A percentile compares a stretch with the other conserved stretches of the same genome.
phyloP scores from a whole-genome alignment of 2,329 filamentous ascomycete genomes.

The Aaosphaeria arxii region DNA sequence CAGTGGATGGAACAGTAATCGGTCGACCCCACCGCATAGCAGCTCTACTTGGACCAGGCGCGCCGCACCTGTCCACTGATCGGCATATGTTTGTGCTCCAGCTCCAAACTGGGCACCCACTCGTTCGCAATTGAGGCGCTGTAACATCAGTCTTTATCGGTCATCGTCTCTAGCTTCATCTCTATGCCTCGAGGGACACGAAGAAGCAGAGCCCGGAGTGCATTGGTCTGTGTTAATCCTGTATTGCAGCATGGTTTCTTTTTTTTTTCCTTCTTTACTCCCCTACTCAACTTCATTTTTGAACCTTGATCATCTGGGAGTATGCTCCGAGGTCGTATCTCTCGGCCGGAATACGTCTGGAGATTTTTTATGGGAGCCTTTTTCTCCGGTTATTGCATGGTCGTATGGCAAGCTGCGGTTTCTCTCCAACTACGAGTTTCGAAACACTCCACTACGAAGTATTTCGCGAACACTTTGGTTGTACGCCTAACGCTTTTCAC shows the following conservation, averaged over 20 bases:
- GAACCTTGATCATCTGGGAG: no score
- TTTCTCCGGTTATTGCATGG: no score
- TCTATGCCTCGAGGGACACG: not conserved
- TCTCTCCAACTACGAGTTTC: no score
- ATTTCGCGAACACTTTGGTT: no score
- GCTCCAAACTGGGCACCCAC: constrained; percentile 4
- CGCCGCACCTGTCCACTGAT: constrained; percentile 20
- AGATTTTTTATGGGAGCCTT: no score
- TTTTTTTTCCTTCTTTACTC: no score
- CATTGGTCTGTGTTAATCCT: constrained; percentile 5
- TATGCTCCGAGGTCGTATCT: no score
- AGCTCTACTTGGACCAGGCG: constrained; percentile 21
- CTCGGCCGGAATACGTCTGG: no score
- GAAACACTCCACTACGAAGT: no score
- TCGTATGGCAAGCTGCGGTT: no score
- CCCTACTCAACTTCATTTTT: no score
- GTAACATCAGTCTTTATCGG: constrained; percentile 3
- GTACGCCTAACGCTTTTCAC: no score
- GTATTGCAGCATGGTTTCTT: not conserved
- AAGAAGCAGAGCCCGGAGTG: constrained; percentile 3
- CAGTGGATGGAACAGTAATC: constrained; percentile 25
- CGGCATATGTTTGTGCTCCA: not conserved
- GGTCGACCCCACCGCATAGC: constrained; percentile 14
- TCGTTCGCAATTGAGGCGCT: constrained; percentile 9
- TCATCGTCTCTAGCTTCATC: constrained; percentile 2